Evolutionary conservation across 1,284 basidiomycete genomes (phyloP).

Genomic region (Cryptococcus floricola): DNA sequence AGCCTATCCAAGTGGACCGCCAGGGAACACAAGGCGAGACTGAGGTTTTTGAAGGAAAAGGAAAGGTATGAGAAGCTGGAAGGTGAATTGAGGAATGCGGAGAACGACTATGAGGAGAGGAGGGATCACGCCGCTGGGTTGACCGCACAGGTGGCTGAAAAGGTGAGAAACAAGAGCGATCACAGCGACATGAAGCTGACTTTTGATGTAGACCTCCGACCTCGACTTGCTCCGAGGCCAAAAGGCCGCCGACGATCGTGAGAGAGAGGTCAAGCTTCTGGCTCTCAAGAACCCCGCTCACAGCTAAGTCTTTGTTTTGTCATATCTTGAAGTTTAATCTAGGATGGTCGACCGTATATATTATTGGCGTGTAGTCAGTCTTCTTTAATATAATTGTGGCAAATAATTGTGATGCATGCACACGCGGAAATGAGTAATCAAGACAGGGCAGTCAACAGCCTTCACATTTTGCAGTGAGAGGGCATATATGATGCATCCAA

Average conservation of each 20-base stretch:
- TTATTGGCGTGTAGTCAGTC: background rate
- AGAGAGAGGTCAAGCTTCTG: constrained; percentile 48
- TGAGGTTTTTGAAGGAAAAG: constrained; percentile 49
- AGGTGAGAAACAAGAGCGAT: background rate
- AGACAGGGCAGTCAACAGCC: too few species aligned
- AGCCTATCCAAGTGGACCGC: constrained; percentile 47
- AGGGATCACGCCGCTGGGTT: constrained; percentile 44
- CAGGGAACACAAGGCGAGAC: constrained; percentile 49
- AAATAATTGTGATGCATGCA: background rate
- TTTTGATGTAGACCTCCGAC: constrained; percentile 42
- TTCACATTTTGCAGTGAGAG: too few species aligned
- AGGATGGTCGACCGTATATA: background rate
- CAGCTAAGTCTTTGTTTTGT: constrained; percentile 21
- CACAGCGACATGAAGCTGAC: background rate
- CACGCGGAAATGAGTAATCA: background rate
- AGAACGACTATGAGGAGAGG: constrained; percentile 49
- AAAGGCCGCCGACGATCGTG: constrained; percentile 28
- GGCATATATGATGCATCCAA: too few species aligned
- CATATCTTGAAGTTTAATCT: background rate
- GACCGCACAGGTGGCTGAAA: constrained; percentile 43
- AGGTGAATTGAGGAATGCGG: constrained; percentile 44
- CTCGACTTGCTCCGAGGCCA: constrained; percentile 50
- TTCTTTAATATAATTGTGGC: background rate
- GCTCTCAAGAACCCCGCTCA: constrained; percentile 49
- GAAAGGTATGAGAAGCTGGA: constrained; percentile 48